Evolutionary conservation across 768 basidiomycete genomes (phyloP), one percentile per base, ranked within the genome.

Genomic region (Kwoniella mangroviensis): DNA sequence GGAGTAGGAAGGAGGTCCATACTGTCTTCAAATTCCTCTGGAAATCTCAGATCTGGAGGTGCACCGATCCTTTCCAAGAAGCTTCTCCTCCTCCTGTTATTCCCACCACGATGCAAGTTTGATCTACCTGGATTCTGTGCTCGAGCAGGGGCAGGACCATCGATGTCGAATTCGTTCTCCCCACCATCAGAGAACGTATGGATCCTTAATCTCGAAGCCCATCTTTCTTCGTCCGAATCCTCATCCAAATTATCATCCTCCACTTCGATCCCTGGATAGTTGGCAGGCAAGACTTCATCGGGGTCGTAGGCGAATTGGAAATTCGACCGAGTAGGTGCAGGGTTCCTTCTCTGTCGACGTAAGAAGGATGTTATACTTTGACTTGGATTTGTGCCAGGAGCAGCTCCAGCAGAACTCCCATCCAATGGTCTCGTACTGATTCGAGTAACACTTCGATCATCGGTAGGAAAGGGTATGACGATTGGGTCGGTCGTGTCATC

Each of bases 71-170:
- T 26, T 59, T 70, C 41, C 24, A 73, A n/a, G 28, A 73, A 64
- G 21, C 63, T 57, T 22, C 59, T 45, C 53, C 74, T 63, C 22
- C 71, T 68, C n/a, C 74, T 45, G 45, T 72, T 72, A 43, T 75
- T 72, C 6, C 65, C 57, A 17, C 74, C 74, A 24, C 74, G 57
- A 49, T 59, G 61, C 22, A 75, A 51, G 17, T 41, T 53, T 24
- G 58, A 63, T 24, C 40, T 51, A 40, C 42, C 60, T 21, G 52
- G 15, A 5, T 21, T 52, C 22, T 63, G 61, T 13, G 56, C 42
- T 26, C 22, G 43, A 26, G 52, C 68, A 0, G 41, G 43, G 19
- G 52, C 68, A 7, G 41, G 62, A 54, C 52, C 71, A 51, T 65
- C 67, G 2, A 72, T 15, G 60, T 75, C 71, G 40, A 62, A 67